These are phyloP conservation scores for Coemansia sp. DNA, from an alignment of 192 early-diverging fungal genomes.

Conservation along the genomic window DNA sequence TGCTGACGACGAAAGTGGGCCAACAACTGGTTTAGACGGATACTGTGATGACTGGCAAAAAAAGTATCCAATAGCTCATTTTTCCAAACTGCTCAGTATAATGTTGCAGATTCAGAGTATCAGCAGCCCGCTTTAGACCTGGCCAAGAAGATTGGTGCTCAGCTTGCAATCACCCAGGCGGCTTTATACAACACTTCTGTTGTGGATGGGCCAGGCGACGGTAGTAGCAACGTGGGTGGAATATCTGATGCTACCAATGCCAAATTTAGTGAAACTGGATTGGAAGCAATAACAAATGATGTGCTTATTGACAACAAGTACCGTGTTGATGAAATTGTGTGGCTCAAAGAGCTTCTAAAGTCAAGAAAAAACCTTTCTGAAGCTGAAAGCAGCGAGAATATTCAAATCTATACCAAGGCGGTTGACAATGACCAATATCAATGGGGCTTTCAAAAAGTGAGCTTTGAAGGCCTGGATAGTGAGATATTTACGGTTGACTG, in stretches of 20 bases:
- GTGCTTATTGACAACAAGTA: background rate
- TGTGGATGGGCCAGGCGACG: background rate
- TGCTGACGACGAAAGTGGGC: background rate
- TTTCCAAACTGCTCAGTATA: no score
- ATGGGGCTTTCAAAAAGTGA: no score
- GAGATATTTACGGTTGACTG: no score
- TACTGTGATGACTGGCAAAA: background rate
- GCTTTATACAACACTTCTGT: background rate
- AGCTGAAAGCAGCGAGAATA: background rate
- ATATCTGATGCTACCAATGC: constrained; percentile 2
- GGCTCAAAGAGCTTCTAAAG: background rate
- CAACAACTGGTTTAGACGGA: background rate
- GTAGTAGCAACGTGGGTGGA: background rate
- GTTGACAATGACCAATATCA: no score
- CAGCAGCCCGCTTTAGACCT: no score
- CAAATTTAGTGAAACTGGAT: background rate
- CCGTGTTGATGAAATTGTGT: background rate
- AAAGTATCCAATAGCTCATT: no score
- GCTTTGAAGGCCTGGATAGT: no score
- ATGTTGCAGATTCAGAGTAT: no score
- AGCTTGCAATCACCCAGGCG: background rate
- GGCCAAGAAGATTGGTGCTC: background rate
- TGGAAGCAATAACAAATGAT: background rate
- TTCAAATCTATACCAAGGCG: background rate
- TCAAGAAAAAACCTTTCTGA: background rate